A percentile compares a stretch with the other conserved stretches of the same genome.
Evolutionary conservation across 192 early-diverging fungal genomes (phyloP).

Genomic region (Coemansia sp.): DNA sequence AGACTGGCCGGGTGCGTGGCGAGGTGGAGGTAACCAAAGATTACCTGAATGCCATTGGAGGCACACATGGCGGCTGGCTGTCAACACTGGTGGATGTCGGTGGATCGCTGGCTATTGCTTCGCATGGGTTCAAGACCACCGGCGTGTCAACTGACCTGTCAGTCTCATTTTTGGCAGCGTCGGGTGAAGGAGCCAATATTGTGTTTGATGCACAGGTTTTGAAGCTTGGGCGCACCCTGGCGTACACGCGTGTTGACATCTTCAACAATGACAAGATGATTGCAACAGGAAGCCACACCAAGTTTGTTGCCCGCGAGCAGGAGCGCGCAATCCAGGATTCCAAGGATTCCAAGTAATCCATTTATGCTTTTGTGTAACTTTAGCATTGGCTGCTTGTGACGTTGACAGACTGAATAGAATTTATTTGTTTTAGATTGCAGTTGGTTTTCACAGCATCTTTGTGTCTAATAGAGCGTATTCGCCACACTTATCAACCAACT

Average conservation of each 20-base stretch:
- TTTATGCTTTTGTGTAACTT: too few species aligned
- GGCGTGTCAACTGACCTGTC: constrained; percentile 54
- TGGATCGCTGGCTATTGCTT: constrained; percentile 50
- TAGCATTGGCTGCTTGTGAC: too few species aligned
- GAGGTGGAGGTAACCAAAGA: constrained; percentile 25
- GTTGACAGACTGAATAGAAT: too few species aligned
- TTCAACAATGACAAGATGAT: constrained; percentile 40
- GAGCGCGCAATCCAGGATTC: background rate
- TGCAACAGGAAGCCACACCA: constrained; percentile 54
- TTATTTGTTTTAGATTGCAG: too few species aligned
- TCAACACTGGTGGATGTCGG: constrained; percentile 51
- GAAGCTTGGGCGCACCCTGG: constrained; percentile 50
- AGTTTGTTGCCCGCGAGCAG: constrained; percentile 43
- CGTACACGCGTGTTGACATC: constrained; percentile 51
- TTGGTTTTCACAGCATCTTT: too few species aligned
- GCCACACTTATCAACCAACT: too few species aligned
- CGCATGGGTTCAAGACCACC: constrained; percentile 34
- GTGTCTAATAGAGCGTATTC: too few species aligned
- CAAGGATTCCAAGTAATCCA: too few species aligned
- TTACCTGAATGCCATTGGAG: constrained; percentile 37
- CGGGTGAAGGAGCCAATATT: constrained; percentile 41
- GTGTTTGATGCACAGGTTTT: constrained; percentile 43
- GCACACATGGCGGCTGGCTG: constrained; percentile 56
- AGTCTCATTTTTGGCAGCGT: constrained; percentile 45
- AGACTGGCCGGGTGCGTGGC: constrained; percentile 32